Evolutionary conservation across 148 eudicot genomes (phyloP), one percentile per base, ranked within the genome.

Genomic region (Amaranthus palmeri): DNA sequence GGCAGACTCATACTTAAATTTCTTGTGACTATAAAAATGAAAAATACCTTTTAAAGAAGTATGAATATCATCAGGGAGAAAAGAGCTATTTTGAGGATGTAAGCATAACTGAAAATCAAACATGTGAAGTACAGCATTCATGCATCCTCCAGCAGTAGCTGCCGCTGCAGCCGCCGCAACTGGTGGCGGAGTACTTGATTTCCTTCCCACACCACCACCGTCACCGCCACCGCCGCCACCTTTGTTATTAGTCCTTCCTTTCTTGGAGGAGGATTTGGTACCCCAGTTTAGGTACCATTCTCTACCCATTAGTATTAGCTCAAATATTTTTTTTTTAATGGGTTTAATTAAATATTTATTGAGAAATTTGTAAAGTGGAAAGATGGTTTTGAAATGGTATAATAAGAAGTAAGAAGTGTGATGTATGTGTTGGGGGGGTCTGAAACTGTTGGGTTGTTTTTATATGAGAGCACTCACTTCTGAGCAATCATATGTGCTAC

Each of bases 231-330:
- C 76, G 11, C 86, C 81, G 15, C 76, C 72, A 47, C 45, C 18
- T 14, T 4, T 52, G 44, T 63, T 5, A 15, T 61, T 61, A 5
- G 57, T 55, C 53, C 50, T 61, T 6, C 63, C 43, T 77, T 69
- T 77, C 54, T 68, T 79, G 43, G 68, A 3, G 71, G 81, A 60
- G 51, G 84, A 78, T 46, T 71, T 82, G 61, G 64, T 65, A 63
- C 77, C 85, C 86, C 90, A 88, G 43, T 61, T 70, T 54, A 79
- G 68, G 70, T 86, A 75, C 96, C 96, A 88, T 52, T 90, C 92
- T 78, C 77, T 88, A 4, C 90, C 92, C 96, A 90, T 88, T 52
- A 12, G 46, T 55, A 13, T n/a, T 6, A 17, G 54, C 17, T 42
- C 13, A 42, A 10, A 8, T 7, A 15, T 53, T 6, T 8, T 3